These are phyloP conservation scores for Neurospora intermedia DNA, from an alignment of 495 filamentous ascomycete genomes.

Conservation along the genomic window DNA sequence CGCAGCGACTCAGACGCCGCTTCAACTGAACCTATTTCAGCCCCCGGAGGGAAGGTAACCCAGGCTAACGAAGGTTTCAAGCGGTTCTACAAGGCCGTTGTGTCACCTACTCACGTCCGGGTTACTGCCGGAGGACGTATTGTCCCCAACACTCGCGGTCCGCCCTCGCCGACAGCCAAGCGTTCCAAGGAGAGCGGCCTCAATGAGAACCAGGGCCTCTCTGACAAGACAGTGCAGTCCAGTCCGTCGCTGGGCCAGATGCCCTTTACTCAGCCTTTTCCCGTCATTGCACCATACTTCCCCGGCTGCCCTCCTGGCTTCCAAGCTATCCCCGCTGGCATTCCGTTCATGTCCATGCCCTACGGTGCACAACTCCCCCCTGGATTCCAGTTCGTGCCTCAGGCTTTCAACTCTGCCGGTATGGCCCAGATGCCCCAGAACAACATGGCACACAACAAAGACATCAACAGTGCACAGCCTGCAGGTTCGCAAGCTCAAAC, in stretches of 20 bases:
- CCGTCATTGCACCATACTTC: conserved; percentile 14
- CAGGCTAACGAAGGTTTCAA: conserved; percentile 45
- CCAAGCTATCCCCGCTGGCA: conserved; percentile 18
- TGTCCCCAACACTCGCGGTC: conserved; percentile 44
- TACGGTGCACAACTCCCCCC: conserved; percentile 17
- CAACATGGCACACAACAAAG: conserved; percentile 5
- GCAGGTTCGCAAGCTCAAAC: conserved; percentile 16
- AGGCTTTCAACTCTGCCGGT: conserved; percentile 4
- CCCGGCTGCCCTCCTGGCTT: conserved; percentile 18
- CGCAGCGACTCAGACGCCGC: conserved; percentile 26
- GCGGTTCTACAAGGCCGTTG: conserved; percentile 44
- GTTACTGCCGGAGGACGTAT: conserved; percentile 47
- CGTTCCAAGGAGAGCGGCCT: conserved; percentile 24
- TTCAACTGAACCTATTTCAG: conserved; percentile 30
- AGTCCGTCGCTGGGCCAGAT: conserved; percentile 8
- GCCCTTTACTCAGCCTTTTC: conserved; percentile 8
- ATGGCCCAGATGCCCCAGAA: conserved; percentile 8
- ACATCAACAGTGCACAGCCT: conserved; percentile 13
- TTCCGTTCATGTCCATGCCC: conserved; percentile 21
- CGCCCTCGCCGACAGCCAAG: conserved; percentile 33
- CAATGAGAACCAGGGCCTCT: conserved; percentile 5
- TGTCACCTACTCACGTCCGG: conserved; percentile 43
- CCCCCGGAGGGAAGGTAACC: conserved; percentile 31
- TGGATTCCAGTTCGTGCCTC: conserved; percentile 12
- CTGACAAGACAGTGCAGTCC: conserved; percentile 10